Base-by-base conservation (phyloP, 768 basidiomycete genomes). In the Mycena sanguinolenta region DNA sequence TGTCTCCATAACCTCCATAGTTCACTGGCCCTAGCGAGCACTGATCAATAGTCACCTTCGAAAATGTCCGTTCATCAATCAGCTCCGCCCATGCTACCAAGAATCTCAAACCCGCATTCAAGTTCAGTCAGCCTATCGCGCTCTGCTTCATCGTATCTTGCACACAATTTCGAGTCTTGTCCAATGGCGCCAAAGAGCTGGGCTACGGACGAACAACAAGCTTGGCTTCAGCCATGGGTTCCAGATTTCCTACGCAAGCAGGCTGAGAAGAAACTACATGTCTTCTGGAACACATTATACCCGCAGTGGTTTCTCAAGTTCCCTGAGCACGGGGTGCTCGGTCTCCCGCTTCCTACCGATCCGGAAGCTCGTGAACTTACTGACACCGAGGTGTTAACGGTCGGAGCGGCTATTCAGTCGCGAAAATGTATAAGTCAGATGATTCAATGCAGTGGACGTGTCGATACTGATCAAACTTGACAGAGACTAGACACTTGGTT, bases 401-500 rank as follows among this genome's bases (percentile, higher is more conserved):
- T 66, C 2, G 65, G 57, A 0, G 8, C 8, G 1, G 59, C 53
- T 3, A 61, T 67, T 17, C 21, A 14, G n/a, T 17, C 3, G 1
- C 7, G 58, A 2, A 55, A 53, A 28, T 2, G 13, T 21, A 53
- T 57, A 4, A 17, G 59, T 32, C 19, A n/a, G n/a, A n/a, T n/a
- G n/a, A n/a, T n/a, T n/a, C n/a, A n/a, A n/a, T n/a, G n/a, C n/a
- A n/a, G n/a, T n/a, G n/a, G n/a, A 28, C 36, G 23, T 14, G 14
- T 58, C 2, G 23, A 44, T 38, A 9, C 16, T 6, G 16, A 2
- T 4, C 23, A 16, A 19, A 32, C 9, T 63, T 23, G 14, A 53
- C 30, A 3, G 58, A 16, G 53, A 59, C 27, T 66, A 17, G 49
- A 66, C 19, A 60, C 28, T 19, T 66, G 50, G 58, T 66, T 59